Percentiles rank a stretch among this genome's conserved stretches.
These are phyloP conservation scores for Coemansia sp. DNA, from an alignment of 192 early-diverging fungal genomes.

Conservation along the genomic window DNA sequence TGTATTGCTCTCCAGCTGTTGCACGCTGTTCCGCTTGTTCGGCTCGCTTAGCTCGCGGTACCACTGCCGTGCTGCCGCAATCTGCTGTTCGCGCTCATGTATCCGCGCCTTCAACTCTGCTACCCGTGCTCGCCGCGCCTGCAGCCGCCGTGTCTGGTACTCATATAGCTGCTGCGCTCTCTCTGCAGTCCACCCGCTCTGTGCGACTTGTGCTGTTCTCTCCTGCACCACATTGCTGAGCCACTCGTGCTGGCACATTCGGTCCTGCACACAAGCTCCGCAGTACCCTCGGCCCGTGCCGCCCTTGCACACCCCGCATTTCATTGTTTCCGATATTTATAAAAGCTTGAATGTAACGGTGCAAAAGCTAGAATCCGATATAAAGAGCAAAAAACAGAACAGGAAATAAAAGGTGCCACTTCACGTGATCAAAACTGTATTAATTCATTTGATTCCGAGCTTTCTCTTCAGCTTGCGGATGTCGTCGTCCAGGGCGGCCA, in stretches of 20 bases:
- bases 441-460: slow-evolving; percentile 21
- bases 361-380: background rate
- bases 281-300: slow-evolving; percentile 35
- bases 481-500: slow-evolving; percentile 45
- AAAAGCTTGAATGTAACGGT: background rate
- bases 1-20: background rate
- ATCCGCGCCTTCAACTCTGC: slow-evolving; percentile 24
- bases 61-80: slow-evolving; percentile 19
- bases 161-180: slow-evolving; percentile 25
- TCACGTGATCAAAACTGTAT: background rate
- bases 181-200: background rate
- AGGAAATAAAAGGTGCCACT: background rate
- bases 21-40: background rate
- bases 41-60: slow-evolving; percentile 5
- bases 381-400: background rate
- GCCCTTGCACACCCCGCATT: slow-evolving; percentile 46
- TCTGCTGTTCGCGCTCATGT: slow-evolving; percentile 29
- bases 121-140: slow-evolving; percentile 25
- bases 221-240: slow-evolving; percentile 4
- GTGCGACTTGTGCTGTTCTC: background rate
- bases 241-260: slow-evolving; percentile 39
- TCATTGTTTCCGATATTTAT: slow-evolving; percentile 22
- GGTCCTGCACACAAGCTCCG: slow-evolving; percentile 42
- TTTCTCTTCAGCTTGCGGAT: slow-evolving; percentile 24
- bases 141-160: slow-evolving; percentile 24